Conservation (phyloP, 768 basidiomycete genomes). For the Lepiota subincarnata region DNA sequence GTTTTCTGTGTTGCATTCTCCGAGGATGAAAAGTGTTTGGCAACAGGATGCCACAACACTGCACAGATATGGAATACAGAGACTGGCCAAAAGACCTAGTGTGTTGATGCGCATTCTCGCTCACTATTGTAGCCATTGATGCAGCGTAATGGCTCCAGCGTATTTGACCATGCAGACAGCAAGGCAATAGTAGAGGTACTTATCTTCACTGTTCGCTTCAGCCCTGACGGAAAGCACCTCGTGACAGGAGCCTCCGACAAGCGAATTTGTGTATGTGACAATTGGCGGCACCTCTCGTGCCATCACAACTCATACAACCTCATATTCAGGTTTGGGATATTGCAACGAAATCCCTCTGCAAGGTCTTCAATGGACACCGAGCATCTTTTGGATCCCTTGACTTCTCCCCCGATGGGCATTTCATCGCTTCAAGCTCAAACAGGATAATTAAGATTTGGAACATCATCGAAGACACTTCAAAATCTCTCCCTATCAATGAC, state of each 20-base stretch:
- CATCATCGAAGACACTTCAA: conserved; percentile 26
- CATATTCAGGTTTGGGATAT: conserved; percentile 81
- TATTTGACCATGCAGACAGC: conserved; percentile 70
- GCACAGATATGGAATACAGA: conserved; percentile 95
- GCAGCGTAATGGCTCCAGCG: conserved; percentile 33
- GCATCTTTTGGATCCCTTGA: conserved; percentile 91
- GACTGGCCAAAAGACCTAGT: conserved; percentile 87
- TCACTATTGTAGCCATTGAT: background rate
- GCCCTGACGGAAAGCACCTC: conserved; percentile 80
- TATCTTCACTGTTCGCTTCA: conserved; percentile 89
- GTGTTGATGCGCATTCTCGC: conserved; percentile 22
- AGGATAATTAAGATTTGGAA: conserved; percentile 40
- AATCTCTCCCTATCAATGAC: conserved; percentile 37
- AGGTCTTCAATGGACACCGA: conserved; percentile 77
- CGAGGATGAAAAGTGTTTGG: conserved; percentile 86
- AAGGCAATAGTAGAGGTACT: conserved; percentile 79
- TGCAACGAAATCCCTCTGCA: conserved; percentile 64
- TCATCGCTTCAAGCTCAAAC: conserved; percentile 80
- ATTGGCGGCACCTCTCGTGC: background rate
- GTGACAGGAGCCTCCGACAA: conserved; percentile 94
- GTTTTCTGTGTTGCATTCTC: conserved; percentile 96
- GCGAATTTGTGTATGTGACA: conserved; percentile 65
- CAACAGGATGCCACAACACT: conserved; percentile 91
- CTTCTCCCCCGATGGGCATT: conserved; percentile 75
- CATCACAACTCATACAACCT: conserved; percentile 32